A percentile compares a stretch with the other conserved stretches of the same genome.
These are phyloP conservation scores for Blastocystis sp. DNA, from an alignment of 352 stramenopile genomes.

Conservation along the genomic window DNA sequence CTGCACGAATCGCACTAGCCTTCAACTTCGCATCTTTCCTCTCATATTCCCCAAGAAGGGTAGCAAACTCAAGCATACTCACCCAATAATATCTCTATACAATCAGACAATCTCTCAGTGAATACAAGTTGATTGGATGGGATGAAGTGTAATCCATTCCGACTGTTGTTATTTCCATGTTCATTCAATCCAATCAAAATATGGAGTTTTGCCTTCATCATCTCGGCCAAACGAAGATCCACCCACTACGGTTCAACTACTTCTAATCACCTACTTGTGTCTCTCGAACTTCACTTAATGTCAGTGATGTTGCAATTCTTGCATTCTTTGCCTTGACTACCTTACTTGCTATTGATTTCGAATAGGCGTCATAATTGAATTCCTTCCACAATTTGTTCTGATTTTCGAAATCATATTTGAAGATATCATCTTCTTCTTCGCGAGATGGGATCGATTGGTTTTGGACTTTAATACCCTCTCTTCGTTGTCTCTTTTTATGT, in stretches of 20 bases:
- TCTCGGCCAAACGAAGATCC: constrained; percentile 31
- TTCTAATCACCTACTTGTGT: not conserved
- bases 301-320: not conserved
- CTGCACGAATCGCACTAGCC: not conserved
- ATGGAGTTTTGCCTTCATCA: constrained; percentile 57
- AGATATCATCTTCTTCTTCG: not conserved
- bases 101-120: not conserved
- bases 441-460: not conserved
- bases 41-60: constrained; percentile 15
- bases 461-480: not conserved
- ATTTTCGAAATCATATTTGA: constrained; percentile 23
- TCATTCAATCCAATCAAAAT: constrained; percentile 21
- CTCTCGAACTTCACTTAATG: not conserved
- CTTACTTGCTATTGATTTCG: not conserved
- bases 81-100: constrained; percentile 52
- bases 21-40: constrained; percentile 16
- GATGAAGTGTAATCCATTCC: constrained; percentile 7
- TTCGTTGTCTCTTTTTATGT: not conserved
- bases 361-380: constrained; percentile 7
- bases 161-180: not conserved
- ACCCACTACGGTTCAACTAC: not conserved
- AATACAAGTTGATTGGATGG: constrained; percentile 32
- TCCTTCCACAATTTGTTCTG: not conserved
- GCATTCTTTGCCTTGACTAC: not conserved
- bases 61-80: constrained; percentile 28